phyloP scores from a whole-genome alignment of 495 filamentous ascomycete species.

The Podospora pseudopauciseta region DNA sequence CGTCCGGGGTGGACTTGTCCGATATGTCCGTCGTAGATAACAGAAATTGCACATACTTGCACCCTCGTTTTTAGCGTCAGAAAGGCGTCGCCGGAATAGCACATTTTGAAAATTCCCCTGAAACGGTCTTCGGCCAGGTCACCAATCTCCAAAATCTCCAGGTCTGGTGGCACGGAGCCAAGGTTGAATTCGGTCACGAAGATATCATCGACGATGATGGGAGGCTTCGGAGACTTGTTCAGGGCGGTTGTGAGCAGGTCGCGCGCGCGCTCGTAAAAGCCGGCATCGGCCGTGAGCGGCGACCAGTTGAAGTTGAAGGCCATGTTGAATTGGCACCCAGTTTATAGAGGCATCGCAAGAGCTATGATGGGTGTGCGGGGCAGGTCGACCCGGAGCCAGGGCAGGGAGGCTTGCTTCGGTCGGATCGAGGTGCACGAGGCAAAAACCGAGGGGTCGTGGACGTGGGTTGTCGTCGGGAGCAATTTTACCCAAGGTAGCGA shows the following conservation, averaged over 20 bases:
- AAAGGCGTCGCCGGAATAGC: slow-evolving; percentile 90
- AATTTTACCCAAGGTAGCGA: neutral
- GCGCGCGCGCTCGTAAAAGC: slow-evolving; percentile 84
- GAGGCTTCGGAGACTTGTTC: slow-evolving; percentile 97
- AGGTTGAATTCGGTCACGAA: slow-evolving; percentile 96
- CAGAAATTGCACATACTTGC: slow-evolving; percentile 54
- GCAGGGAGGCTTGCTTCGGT: neutral
- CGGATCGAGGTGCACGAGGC: neutral
- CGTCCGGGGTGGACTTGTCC: neutral
- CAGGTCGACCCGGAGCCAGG: neutral
- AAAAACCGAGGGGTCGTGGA: neutral
- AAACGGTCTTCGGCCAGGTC: slow-evolving; percentile 96
- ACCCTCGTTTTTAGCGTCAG: slow-evolving; percentile 91
- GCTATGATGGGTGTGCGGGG: slow-evolving; percentile 10
- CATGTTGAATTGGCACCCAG: slow-evolving; percentile 59
- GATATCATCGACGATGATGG: slow-evolving; percentile 99
- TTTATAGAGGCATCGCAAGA: slow-evolving; percentile 33
- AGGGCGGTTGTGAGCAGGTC: slow-evolving; percentile 91
- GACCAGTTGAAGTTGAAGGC: slow-evolving; percentile 99
- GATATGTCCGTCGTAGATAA: neutral
- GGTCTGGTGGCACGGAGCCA: slow-evolving; percentile 81
- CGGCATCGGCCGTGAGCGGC: slow-evolving; percentile 89
- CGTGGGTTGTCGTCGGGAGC: neutral
- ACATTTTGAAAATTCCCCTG: slow-evolving; percentile 98
- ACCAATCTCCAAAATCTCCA: slow-evolving; percentile 96